Percentiles rank a stretch among this genome's conserved stretches.
phyloP scores from a whole-genome alignment of 208 protist species.

The Blastocrithidia nonstop region DNA sequence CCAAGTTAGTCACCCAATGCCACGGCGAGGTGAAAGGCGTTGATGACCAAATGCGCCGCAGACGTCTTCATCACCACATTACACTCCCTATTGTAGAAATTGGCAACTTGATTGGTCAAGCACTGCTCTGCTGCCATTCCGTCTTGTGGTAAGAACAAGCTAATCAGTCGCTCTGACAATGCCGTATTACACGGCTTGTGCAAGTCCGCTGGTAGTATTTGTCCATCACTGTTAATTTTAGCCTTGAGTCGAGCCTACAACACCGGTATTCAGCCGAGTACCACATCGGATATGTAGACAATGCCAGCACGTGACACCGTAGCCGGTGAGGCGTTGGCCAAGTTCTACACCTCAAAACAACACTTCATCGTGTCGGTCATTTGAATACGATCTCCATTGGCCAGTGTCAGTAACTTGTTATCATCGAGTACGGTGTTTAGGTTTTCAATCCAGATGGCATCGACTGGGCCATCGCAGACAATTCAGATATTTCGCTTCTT shows the following conservation, averaged over 20 bases:
- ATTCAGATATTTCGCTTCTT: conserved; percentile 93
- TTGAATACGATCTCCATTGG: conserved; percentile 94
- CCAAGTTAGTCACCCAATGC: conserved; percentile 74
- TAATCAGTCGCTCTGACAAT: conserved; percentile 69
- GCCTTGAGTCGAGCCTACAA: conserved; percentile 67
- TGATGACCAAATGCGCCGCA: conserved; percentile 76
- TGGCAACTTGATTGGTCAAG: conserved; percentile 45
- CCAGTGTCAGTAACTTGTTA: conserved; percentile 97
- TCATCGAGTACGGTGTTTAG: conserved; percentile 98
- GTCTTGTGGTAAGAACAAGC: conserved; percentile 48
- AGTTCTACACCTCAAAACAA: conserved; percentile 95
- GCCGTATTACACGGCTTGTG: conserved; percentile 49
- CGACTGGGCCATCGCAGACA: conserved; percentile 95
- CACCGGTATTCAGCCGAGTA: conserved; percentile 90
- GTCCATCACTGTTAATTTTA: conserved; percentile 41
- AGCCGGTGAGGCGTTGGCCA: conserved; percentile 98
- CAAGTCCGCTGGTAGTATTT: conserved; percentile 70
- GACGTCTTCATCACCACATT: conserved; percentile 74
- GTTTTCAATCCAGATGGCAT: conserved; percentile 98
- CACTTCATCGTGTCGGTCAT: conserved; percentile 95
- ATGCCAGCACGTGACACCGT: conserved; percentile 97
- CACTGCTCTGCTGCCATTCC: conserved; percentile 10
- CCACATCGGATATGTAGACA: conserved; percentile 93
- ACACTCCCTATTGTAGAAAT: conserved; percentile 86
- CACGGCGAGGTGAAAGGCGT: conserved; percentile 84